phyloP scores from a whole-genome alignment of 441 rosid species.

The Iberis amara region DNA sequence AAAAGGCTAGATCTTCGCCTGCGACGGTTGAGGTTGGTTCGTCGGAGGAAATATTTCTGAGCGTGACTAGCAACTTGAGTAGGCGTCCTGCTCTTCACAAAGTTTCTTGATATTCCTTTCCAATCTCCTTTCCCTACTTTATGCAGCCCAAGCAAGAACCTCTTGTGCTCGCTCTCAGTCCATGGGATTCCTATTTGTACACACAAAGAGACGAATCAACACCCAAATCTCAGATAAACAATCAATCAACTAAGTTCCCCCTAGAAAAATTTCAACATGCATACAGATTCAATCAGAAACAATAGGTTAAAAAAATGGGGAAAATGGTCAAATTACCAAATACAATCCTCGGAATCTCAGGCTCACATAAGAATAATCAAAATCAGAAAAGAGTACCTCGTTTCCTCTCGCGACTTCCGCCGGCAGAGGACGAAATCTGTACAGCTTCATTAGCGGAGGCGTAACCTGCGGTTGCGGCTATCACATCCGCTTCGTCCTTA shows the following conservation, averaged over 20 bases:
- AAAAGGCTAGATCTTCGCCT: slow-evolving; percentile 93
- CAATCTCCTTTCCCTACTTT: slow-evolving; percentile 86
- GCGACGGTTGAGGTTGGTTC: slow-evolving; percentile 67
- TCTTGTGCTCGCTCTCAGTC: slow-evolving; percentile 88
- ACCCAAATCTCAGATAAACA: not conserved
- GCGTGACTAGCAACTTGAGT: slow-evolving; percentile 98
- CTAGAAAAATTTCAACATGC: slow-evolving; percentile 15
- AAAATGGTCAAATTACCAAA: not conserved
- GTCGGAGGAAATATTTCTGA: slow-evolving; percentile 81
- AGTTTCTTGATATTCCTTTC: slow-evolving; percentile 88
- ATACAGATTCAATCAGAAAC: slow-evolving; percentile 13
- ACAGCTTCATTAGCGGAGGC: slow-evolving; percentile 82
- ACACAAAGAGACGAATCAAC: not conserved
- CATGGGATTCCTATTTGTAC: slow-evolving; percentile 66
- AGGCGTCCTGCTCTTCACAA: slow-evolving; percentile 76
- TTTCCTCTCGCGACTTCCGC: slow-evolving; percentile 59
- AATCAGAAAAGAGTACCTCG: slow-evolving; percentile 47
- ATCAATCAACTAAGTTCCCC: not conserved
- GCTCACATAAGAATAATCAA: not conserved
- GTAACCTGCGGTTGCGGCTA: slow-evolving; percentile 39
- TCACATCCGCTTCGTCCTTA: slow-evolving; percentile 32
- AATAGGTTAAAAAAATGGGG: not conserved
- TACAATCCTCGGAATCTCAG: slow-evolving; percentile 12
- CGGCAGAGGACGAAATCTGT: slow-evolving; percentile 42
- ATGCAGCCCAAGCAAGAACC: slow-evolving; percentile 70